Conservation (phyloP, 2,329 filamentous ascomycete species). For the Stachybotrys echinatus region DNA sequence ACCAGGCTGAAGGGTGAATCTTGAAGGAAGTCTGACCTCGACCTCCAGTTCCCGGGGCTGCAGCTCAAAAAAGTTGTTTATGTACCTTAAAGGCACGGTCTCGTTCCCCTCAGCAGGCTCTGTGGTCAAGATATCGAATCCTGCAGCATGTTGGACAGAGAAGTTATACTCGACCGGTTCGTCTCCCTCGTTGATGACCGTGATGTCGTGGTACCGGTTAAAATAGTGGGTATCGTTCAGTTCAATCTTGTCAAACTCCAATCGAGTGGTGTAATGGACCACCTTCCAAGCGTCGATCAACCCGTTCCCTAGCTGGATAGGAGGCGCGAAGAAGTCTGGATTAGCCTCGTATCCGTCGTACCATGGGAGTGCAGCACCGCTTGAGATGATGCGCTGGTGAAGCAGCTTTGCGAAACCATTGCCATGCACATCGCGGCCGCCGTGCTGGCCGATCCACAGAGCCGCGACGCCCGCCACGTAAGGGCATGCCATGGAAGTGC, state of each 20-base stretch:
- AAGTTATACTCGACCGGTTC: conserved; percentile 28
- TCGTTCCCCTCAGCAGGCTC: too few species aligned
- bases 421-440: conserved; percentile 23
- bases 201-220: conserved; percentile 10
- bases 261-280: conserved; percentile 30
- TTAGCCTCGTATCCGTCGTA: conserved; percentile 6
- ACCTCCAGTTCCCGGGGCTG: too few species aligned
- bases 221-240: conserved; percentile 40
- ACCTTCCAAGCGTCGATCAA: conserved; percentile 41
- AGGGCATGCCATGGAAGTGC: conserved; percentile 44
- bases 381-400: conserved; percentile 23
- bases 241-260: conserved; percentile 31
- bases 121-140: too few species aligned
- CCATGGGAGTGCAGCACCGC: conserved; percentile 19
- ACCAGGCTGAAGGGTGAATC: neutral
- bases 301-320: conserved; percentile 33
- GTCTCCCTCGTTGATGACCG: conserved; percentile 32
- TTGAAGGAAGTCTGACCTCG: neutral
- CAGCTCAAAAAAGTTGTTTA: too few species aligned
- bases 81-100: too few species aligned
- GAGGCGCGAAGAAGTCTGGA: conserved; percentile 20
- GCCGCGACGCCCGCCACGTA: conserved; percentile 37
- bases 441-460: conserved; percentile 24
- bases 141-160: conserved; percentile 6
- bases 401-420: conserved; percentile 21